These are phyloP conservation scores for Xeromyces bisporus DNA, from an alignment of 495 filamentous ascomycete genomes.

Conservation along the genomic window DNA sequence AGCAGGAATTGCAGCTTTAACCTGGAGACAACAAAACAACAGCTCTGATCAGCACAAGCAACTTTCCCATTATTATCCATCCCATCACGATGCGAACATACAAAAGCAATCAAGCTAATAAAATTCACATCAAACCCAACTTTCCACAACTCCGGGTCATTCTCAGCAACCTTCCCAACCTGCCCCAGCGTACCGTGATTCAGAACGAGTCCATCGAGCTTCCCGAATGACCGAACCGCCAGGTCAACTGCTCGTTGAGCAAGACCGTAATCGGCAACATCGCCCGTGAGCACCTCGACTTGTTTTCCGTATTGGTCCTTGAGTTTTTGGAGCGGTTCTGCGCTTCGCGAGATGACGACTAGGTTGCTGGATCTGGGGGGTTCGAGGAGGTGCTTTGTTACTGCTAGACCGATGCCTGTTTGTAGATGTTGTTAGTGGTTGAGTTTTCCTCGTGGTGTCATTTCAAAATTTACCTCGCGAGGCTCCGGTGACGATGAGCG, in stretches of 20 bases:
- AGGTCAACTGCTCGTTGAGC: slow-evolving; percentile 43
- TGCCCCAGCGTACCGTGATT: slow-evolving; percentile 77
- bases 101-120: slow-evolving; percentile 61
- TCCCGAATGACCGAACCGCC: slow-evolving; percentile 47
- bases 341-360: slow-evolving; percentile 57
- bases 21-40: slow-evolving; percentile 33
- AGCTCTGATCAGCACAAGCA: too few species aligned
- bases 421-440: slow-evolving; percentile 1
- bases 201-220: slow-evolving; percentile 64
- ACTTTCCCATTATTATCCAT: too few species aligned
- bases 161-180: slow-evolving; percentile 51
- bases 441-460: slow-evolving; percentile 1
- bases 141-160: slow-evolving; percentile 54
- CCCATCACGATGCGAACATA: too few species aligned
- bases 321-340: slow-evolving; percentile 46
- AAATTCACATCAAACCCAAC: slow-evolving; percentile 67
- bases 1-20: slow-evolving; percentile 54
- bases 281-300: slow-evolving; percentile 58
- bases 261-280: slow-evolving; percentile 50
- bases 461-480: slow-evolving; percentile 34
- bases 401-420: slow-evolving; percentile 70
- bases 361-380: slow-evolving; percentile 44
- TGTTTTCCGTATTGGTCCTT: slow-evolving; percentile 45
- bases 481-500: slow-evolving; percentile 46
- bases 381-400: slow-evolving; percentile 55